Evolutionary conservation across 495 filamentous ascomycete genomes (phyloP), one percentile per base, ranked within the genome.

Genomic region (Penicillium manginii): DNA sequence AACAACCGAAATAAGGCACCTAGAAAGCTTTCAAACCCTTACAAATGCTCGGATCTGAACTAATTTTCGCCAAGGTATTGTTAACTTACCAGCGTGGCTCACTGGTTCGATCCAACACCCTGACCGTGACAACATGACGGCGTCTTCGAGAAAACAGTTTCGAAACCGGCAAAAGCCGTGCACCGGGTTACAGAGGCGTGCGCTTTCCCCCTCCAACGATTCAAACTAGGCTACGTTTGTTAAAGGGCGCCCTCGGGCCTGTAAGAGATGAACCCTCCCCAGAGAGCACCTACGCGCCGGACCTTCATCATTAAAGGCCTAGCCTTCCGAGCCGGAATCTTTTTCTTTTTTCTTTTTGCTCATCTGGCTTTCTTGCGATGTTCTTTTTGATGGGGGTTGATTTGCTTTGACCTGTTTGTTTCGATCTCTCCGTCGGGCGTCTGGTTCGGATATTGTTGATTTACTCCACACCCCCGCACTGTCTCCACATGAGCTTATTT

Each of bases 141-240:
- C n/a, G 40, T 6, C 17, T n/a, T 43, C 14, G 40, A 43, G 40
- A n/a, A 8, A 43, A 43, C 40, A 43, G 40, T n/a, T 43, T 43
- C 40, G 40, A 43, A 4, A 3, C 40, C 40, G 7, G 40, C 40
- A 43, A 43, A 43, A n/a, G 40, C 40, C 17, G 40, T 6, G 7
- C 2, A 43, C 40, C 17, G 40, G 40, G 40, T 43, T 18, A n/a
- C 11, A 17, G 17, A 43, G 40, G 40, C 15, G 40, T 9, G 40
- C 40, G 17, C 18, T 43, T 29, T 29, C 26, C 40, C 14, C 40
- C 40, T 2, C 40, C 40, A 18, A n/a, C 40, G 40, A 43, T 43
- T 43, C 17, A 43, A 43, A 43, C 40, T 43, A 43, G 40, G 40
- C 40, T 43, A 43, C 40, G 40, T n/a, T 43, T 43, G 40, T 14